Base-by-base conservation (phyloP, 1,284 basidiomycete species). In the Somion occarium region DNA sequence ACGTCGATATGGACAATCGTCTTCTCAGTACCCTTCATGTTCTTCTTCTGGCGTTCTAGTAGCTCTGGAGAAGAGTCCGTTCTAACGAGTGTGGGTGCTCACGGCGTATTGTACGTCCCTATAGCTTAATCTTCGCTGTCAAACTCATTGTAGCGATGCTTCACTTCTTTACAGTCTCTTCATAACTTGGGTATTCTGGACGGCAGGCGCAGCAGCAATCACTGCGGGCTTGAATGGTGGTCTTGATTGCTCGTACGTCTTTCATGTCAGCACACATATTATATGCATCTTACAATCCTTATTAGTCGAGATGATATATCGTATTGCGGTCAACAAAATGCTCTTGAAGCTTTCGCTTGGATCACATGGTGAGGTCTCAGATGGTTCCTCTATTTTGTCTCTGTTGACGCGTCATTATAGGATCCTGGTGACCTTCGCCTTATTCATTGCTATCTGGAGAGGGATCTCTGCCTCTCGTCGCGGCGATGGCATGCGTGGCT, bases 1-100 rank as follows among this genome's bases (percentile, higher is more conserved):
- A 63, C 72, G 19, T 83, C 82, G 15, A 68, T 72, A 57, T 91
- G 88, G 88, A 90, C 88, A 1, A 66, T 84, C 4, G 57, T 82
- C 46, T 70, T 83, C 51, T 76, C 77, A 27, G 60, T 73, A 2
- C 46, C 82, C 51, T 63, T 81, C 47, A 54, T 70, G 13, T 64
- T 83, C 41, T 87, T 91, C 73, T 64, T 77, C 45, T 62, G 61
- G 55, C 63, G 60, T n/a, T 61, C 73, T 46, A 64, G 74, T 5
- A 76, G 72, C 11, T 7, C 30, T 15, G 30, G 7, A 34, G 30
- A n/a, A n/a, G 30, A 34, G 7, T 73, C 72, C 24, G 50, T 78
- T 23, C 41, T 85, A 44, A 78, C 78, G 25, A 86, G 83, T 59
- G 76, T 88, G 24, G 72, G 75, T 44, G 75, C 78, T 25, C 84